Conservation (phyloP, 805 yeast genomes). For the Candida ponderosae region DNA sequence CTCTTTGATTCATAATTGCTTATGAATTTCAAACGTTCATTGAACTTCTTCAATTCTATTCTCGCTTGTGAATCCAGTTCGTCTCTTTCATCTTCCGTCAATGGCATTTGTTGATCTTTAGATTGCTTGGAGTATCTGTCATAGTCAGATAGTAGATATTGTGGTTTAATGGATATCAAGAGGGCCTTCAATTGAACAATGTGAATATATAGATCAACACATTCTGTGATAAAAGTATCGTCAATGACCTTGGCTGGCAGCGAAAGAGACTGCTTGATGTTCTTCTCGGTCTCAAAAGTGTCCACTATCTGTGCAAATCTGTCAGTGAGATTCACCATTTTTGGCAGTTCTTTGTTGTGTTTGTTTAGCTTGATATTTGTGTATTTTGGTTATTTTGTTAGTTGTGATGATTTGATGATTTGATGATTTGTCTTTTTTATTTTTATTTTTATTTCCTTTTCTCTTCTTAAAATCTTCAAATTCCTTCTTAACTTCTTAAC, state of each 20-base stretch:
- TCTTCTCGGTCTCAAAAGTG: not conserved
- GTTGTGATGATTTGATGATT: too few species aligned
- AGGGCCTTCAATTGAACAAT: slow-evolving; percentile 21
- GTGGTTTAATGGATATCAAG: slow-evolving; percentile 16
- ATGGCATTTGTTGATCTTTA: slow-evolving; percentile 12
- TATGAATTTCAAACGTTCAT: slow-evolving; percentile 40
- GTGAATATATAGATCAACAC: slow-evolving; percentile 6
- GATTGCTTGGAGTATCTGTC: slow-evolving; percentile 1
- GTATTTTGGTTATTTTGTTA: too few species aligned
- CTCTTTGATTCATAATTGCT: slow-evolving; percentile 47
- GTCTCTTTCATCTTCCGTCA: slow-evolving; percentile 42
- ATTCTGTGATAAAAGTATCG: not conserved
- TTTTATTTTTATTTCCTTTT: too few species aligned
- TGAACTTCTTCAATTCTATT: slow-evolving; percentile 41
- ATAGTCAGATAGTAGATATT: slow-evolving; percentile 18
- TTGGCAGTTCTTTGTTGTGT: too few species aligned
- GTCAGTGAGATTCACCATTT: too few species aligned
- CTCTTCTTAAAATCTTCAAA: too few species aligned
- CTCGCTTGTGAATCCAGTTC: slow-evolving; percentile 49
- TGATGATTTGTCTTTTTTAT: too few species aligned
- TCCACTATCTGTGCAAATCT: too few species aligned
- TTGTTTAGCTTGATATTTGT: too few species aligned
- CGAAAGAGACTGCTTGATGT: not conserved
- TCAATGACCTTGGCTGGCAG: not conserved
- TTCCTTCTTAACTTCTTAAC: too few species aligned